A percentile compares a stretch with the other conserved stretches of the same genome.
phyloP scores from a whole-genome alignment of 164 flowering plant species.

The Brasenia schreberi region DNA sequence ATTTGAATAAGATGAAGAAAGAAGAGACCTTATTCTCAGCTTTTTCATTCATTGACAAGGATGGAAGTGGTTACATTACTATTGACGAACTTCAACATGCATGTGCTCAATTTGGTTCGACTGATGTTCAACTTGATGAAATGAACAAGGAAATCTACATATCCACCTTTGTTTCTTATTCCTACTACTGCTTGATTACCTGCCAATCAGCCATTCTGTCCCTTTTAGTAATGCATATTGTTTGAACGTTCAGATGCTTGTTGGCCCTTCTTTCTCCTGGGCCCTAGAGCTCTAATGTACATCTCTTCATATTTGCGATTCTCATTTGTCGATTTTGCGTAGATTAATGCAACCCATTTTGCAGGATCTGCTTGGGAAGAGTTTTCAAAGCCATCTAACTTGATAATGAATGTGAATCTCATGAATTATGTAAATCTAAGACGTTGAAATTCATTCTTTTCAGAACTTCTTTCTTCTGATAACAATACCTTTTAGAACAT shows the following conservation, averaged over 20 bases:
- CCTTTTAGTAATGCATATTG: background rate
- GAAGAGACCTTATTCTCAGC: conserved; percentile 72
- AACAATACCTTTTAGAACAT: no score
- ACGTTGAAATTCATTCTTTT: no score
- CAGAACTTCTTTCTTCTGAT: no score
- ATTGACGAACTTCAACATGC: conserved; percentile 86
- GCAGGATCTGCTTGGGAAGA: background rate
- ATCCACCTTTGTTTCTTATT: background rate
- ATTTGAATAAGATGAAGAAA: conserved; percentile 74
- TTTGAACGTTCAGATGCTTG: background rate
- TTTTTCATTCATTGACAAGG: conserved; percentile 73
- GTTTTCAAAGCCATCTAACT: background rate
- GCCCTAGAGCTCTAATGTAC: no score
- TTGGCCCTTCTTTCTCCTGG: no score
- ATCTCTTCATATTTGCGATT: no score
- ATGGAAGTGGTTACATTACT: conserved; percentile 82
- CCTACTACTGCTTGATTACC: background rate
- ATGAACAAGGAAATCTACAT: conserved; percentile 46
- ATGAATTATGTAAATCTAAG: no score
- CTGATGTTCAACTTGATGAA: conserved; percentile 65
- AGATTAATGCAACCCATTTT: background rate
- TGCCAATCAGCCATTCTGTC: background rate
- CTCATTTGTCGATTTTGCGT: no score
- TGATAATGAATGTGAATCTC: background rate
- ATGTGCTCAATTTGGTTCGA: conserved; percentile 64